Base-by-base conservation (phyloP, 768 basidiomycete species). In the Coprinopsis sp. region DNA sequence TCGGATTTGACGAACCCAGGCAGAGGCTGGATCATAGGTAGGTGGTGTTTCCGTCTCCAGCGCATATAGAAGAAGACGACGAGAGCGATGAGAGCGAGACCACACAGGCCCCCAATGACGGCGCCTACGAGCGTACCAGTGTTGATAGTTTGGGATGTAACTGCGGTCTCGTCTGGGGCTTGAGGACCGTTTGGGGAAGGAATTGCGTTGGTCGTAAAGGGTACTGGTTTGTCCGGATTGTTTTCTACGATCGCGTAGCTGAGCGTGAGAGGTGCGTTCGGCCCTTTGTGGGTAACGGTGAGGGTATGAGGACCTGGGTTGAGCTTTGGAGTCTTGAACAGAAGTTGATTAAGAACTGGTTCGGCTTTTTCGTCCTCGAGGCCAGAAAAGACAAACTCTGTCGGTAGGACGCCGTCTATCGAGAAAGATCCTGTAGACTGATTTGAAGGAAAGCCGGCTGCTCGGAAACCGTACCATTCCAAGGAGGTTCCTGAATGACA, bases 21-120 rank as follows among this genome's bases (percentile, higher is more conserved):
- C 5, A 42, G 27, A 14, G 40, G 40, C 19, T 42, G 40, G 24
- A 42, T 42, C 40, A 42, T 42, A 4, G 40, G 40, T 42, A 42
- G 19, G 6, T 27, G n/a, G 7, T n/a, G 12, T 30, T 30, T 42
- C 4, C 18, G 40, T 4, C 13, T 7, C 27, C 40, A 18, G 18
- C 40, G 8, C 7, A 27, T 12, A 28, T 10, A n/a, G 24, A 42
- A 30, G 5, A 42, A 7, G 14, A n/a, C 25, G 7, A 30, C 10
- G 22, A 22, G 6, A 22, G 11, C 28, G 27, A 42, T 30, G 25
- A 42, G 27, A 19, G 7, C 12, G 18, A 42, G 6, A 28, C 27
- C 40, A 4, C 6, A n/a, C 22, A 42, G 11, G 24, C 8, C 30
- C 16, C 40, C 40, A 18, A 42, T 42, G 13, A 42, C 40, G 5